Evolutionary conservation across 1,284 basidiomycete species (phyloP), one percentile per base, ranked within the genome.

Genomic region (Stygiomarasmius scandens): DNA sequence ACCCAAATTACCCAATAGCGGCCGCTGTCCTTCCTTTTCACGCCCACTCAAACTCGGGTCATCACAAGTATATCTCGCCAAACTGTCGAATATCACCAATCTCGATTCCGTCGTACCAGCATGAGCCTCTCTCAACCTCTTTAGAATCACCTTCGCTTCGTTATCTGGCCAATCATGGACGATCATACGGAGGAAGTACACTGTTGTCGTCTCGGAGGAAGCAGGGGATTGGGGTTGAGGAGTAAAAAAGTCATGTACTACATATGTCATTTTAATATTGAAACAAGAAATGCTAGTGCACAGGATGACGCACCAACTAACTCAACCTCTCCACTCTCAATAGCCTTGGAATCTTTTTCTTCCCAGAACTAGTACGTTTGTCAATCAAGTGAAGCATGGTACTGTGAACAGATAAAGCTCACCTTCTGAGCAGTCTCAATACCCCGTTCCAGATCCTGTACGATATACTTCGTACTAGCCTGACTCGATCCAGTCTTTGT

Each of bases 161-260:
- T 19, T 14, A 51, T 70, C 66, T 0, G 65, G 43, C 69, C 67
- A 69, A 54, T 70, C 65, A 54, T 72, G 68, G 2, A 67, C 47
- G 47, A 69, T 59, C 9, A 56, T 43, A 12, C 64, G 60, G 1
- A 71, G 53, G 20, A 71, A 45, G 57, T 65, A 71, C 2, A 70
- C 61, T 8, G 63, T n/a, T 46, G 4, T 67, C 66, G 12, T 62
- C 50, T 36, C 61, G 59, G 24, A 60, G 50, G 0, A 66, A 60
- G 4, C 38, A 9, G 38, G n/a, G 29, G 3, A 29, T 14, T 32
- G 29, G 43, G 41, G 52, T 52, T 72, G 68, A 2, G 64, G 61
- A 12, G 32, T 45, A 53, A 70, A 66, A 58, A 69, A 70, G 57
- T 67, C 63, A 56, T 70, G 67, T 20, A 27, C 66, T 69, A 58